These are phyloP conservation scores for Trichoderma harzianum DNA, from an alignment of 2,329 filamentous ascomycete species.

Conservation along the genomic window DNA sequence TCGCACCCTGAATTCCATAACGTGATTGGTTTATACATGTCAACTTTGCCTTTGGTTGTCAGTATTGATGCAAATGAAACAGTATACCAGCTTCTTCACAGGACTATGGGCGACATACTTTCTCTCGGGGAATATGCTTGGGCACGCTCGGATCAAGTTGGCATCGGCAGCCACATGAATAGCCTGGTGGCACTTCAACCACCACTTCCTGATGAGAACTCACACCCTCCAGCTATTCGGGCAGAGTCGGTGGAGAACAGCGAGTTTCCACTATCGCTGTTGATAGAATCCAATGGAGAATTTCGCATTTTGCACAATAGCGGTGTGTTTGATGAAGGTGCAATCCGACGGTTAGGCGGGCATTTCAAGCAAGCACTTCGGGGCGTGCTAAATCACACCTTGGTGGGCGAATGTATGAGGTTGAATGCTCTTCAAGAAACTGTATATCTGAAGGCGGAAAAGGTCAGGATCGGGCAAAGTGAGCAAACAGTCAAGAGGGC, in stretches of 20 bases:
- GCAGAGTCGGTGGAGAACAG: not conserved
- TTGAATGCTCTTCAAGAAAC: not conserved
- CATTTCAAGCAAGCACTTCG: slow-evolving; percentile 12
- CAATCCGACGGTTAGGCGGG: not conserved
- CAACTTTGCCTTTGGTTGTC: slow-evolving; percentile 10
- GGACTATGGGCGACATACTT: not conserved
- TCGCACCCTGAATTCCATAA: not conserved
- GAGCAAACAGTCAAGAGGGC: not conserved
- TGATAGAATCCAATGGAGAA: not conserved
- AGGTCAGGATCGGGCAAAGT: not conserved
- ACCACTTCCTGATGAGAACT: not conserved
- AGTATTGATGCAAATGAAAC: not conserved
- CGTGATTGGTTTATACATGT: slow-evolving; percentile 7
- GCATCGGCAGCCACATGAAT: not conserved
- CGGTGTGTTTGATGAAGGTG: not conserved
- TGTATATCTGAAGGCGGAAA: not conserved
- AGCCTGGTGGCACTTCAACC: slow-evolving; percentile 6
- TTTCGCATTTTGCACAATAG: not conserved
- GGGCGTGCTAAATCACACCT: not conserved
- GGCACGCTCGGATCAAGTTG: slow-evolving; percentile 13
- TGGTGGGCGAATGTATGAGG: not conserved
- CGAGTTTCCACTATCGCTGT: not conserved
- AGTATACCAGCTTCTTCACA: not conserved
- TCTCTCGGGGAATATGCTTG: slow-evolving; percentile 7
- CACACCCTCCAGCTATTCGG: not conserved